These are phyloP conservation scores for Podaxis sp. DNA, from an alignment of 768 basidiomycete species.

Conservation along the genomic window DNA sequence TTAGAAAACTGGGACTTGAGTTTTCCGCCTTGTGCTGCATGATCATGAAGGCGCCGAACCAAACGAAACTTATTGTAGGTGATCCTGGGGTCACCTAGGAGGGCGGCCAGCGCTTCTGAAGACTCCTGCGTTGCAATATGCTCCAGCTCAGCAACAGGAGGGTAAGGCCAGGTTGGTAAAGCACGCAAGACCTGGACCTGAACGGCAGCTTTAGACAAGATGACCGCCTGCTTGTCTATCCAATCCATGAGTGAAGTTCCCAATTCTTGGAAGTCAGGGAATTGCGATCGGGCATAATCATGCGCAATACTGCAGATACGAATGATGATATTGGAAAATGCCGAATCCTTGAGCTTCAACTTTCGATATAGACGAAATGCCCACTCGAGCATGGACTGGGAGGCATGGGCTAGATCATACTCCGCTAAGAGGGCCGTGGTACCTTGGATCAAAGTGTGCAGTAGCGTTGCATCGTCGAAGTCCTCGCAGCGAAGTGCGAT, in stretches of 20 bases:
- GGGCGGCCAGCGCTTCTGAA: slow-evolving; percentile 45
- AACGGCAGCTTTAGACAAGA: slow-evolving; percentile 37
- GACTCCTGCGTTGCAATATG: slow-evolving; percentile 46
- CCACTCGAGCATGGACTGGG: slow-evolving; percentile 82
- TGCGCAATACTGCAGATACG: slow-evolving; percentile 64
- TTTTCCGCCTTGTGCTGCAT: slow-evolving; percentile 39
- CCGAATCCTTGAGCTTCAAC: slow-evolving; percentile 41
- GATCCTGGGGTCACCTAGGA: slow-evolving; percentile 60
- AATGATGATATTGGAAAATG: slow-evolving; percentile 66
- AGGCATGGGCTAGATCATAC: slow-evolving; percentile 61
- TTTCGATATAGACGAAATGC: slow-evolving; percentile 54
- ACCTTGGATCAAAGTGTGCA: slow-evolving; percentile 70
- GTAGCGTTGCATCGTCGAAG: slow-evolving; percentile 57
- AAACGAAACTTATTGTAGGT: slow-evolving; percentile 77
- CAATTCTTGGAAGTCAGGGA: slow-evolving; percentile 30
- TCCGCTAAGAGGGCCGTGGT: slow-evolving; percentile 65
- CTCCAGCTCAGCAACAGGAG: slow-evolving; percentile 48
- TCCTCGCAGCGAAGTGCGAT: slow-evolving; percentile 58
- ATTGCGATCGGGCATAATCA: slow-evolving; percentile 43
- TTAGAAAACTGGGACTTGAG: slow-evolving; percentile 47
- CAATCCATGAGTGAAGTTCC: slow-evolving; percentile 56
- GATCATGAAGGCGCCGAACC: slow-evolving; percentile 61
- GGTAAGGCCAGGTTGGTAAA: slow-evolving; percentile 75
- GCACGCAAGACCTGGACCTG: slow-evolving; percentile 50
- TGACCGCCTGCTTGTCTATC: slow-evolving; percentile 57